These are phyloP conservation scores for Suillus americanus DNA, from an alignment of 768 basidiomycete genomes.

Conservation along the genomic window DNA sequence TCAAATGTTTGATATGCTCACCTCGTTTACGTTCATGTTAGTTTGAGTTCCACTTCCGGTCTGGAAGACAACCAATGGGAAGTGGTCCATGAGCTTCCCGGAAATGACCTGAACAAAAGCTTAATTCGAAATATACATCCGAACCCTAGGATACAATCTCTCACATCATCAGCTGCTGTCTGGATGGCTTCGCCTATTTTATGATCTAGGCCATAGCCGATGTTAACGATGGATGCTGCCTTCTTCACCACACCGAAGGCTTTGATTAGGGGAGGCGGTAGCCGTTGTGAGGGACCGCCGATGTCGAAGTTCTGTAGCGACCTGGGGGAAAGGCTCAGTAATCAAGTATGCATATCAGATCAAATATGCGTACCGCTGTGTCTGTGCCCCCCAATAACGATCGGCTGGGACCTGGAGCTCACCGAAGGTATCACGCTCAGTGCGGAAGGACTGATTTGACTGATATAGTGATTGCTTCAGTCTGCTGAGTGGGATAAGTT, in stretches of 20 bases:
- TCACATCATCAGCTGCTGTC: constrained; percentile 89
- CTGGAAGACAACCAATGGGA: constrained; percentile 98
- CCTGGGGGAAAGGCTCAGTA: constrained; percentile 37
- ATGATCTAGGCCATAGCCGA: constrained; percentile 85
- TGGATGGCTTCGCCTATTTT: constrained; percentile 88
- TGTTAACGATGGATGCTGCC: constrained; percentile 90
- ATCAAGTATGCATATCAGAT: background rate
- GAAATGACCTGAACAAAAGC: constrained; percentile 75
- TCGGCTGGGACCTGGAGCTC: constrained; percentile 86
- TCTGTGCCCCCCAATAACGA: constrained; percentile 98
- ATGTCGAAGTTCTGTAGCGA: constrained; percentile 99
- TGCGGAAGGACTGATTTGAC: constrained; percentile 59
- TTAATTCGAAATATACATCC: background rate
- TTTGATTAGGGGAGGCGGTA: constrained; percentile 92
- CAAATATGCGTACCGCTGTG: constrained; percentile 66
- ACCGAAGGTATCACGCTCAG: constrained; percentile 94
- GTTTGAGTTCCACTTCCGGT: constrained; percentile 99
- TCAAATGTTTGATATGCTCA: constrained; percentile 23
- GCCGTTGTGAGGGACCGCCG: constrained; percentile 91
- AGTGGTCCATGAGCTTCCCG: constrained; percentile 91
- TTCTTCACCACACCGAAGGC: constrained; percentile 98
- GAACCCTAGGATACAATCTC: constrained; percentile 18
- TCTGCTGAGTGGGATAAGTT: background rate
- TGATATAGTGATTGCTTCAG: constrained; percentile 12
- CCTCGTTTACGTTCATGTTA: constrained; percentile 99